Base-by-base conservation (phyloP, 1,284 basidiomycete genomes). In the Trichosporon sp. region DNA sequence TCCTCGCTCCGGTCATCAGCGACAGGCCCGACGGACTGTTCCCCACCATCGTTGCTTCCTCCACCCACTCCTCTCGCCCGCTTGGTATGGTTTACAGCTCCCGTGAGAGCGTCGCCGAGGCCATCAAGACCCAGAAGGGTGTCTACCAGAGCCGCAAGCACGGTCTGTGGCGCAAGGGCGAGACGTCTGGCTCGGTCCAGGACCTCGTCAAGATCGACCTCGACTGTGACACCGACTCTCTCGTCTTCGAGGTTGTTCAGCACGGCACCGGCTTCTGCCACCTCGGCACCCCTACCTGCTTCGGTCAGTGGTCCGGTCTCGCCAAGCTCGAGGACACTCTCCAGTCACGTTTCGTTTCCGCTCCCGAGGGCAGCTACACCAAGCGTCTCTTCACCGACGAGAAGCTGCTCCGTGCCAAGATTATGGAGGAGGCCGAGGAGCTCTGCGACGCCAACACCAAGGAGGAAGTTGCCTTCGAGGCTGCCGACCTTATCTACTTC, bases 71-170 rank as follows among this genome's bases (percentile, higher is more conserved):
- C 14, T 91, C 92, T 12, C 89, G 91, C 72, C 89, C 92, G 1
- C 89, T 99, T 19, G 97, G 97, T 19, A 89, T 99, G 69, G 97
- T 98, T 63, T 99, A 99, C 86, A 99, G 97, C n/a, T 99, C 97
- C 12, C 80, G 84, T 65, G 91, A 92, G 78, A 96, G 94, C 2
- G 88, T 99, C 75, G 89, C 89, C 73, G 92, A 96, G 82, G 92
- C 92, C 75, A 94, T 99, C 79, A 76, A 89, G 65, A 92, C 94
- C 1, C 94, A 94, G 40, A 91, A 91, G 78, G 97, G 96, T 35
- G 91, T 97, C 48, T 99, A 99, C 84, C 95, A 98, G 81, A 98
- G 94, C 19, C 91, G 97, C 75, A 95, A 95, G 79, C 93, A 96
- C 80, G 96, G 96, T 7, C 86, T 99, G 19, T 99, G 97, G 97